Evolutionary conservation across 768 basidiomycete genomes (phyloP).

Genomic region (Lanmaoa rubissima): DNA sequence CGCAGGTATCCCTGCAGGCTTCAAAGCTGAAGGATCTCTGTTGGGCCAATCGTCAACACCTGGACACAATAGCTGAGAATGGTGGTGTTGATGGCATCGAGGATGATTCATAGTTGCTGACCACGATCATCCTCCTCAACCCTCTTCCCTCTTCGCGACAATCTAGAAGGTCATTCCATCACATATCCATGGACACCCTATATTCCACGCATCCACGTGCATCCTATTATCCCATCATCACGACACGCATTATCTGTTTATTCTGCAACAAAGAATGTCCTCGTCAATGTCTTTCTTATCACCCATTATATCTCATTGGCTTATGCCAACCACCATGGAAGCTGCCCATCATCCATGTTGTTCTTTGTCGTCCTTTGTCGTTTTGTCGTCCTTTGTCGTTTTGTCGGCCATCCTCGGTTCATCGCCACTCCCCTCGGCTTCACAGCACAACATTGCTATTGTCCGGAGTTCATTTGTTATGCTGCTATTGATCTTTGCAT

Average conservation of each 20-base stretch:
- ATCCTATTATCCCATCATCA: constrained; percentile 24
- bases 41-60: too few relatives aligned
- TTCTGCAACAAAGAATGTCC: constrained; percentile 27
- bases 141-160: constrained; percentile 1
- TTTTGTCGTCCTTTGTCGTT: constrained; percentile 20
- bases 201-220: constrained; percentile 16
- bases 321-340: constrained; percentile 10
- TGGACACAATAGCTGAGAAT: not conserved
- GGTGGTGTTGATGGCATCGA: constrained; percentile 10
- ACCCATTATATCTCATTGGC: constrained; percentile 24
- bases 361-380: too few relatives aligned
- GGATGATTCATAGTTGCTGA: constrained; percentile 15
- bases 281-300: constrained; percentile 18
- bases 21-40: too few relatives aligned
- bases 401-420: constrained; percentile 17
- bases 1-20: too few relatives aligned
- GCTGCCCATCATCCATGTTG: constrained; percentile 1
- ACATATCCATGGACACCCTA: constrained; percentile 30
- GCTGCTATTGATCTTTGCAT: constrained; percentile 29
- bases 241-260: constrained; percentile 26
- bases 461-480: constrained; percentile 18
- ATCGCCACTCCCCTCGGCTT: not conserved
- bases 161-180: constrained; percentile 23
- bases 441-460: constrained; percentile 19
- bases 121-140: not conserved